phyloP scores from a whole-genome alignment of 306 rosid genomes.

The apple (Malus domestica) region ASM211411v1 NC_041799.1:36315001-36315500 shows the following conservation, averaged over 20 bases:
- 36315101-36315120: no score
- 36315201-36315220: neutral
- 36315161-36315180: no score
- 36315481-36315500: constrained; percentile 84
- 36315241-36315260: constrained; percentile 45
- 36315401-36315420: constrained; percentile 84
- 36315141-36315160: fast-evolving
- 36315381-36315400: constrained; percentile 84
- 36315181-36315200: no score
- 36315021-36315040: neutral
- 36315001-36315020: no score
- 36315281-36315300: constrained; percentile 58
- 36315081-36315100: no score
- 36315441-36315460: constrained; percentile 97
- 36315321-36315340: constrained; percentile 77
- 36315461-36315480: constrained; percentile 92
- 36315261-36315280: constrained; percentile 19
- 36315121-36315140: no score
- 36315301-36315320: constrained; percentile 84
- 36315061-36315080: no score
- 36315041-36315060: neutral
- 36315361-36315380: constrained; percentile 72
- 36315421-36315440: constrained; percentile 95
- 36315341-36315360: constrained; percentile 87
- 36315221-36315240: neutral